Evolutionary conservation across 805 yeast genomes (phyloP).

Genomic region (Cyberlindnera lachancei): DNA sequence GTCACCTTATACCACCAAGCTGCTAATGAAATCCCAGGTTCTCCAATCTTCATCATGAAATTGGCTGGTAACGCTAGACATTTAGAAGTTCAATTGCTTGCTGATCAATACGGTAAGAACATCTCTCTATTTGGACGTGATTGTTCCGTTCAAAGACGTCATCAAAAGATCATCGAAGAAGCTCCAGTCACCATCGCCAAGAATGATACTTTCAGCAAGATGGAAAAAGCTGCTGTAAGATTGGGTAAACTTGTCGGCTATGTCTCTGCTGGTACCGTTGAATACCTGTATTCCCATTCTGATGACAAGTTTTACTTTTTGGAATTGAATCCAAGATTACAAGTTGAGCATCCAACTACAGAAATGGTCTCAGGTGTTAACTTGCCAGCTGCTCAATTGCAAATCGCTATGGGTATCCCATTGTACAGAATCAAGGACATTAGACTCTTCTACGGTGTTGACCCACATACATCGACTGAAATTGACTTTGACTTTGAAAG

Average conservation of each 20-base stretch:
- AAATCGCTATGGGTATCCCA: conserved; percentile 99
- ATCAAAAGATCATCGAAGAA: conserved; percentile 97
- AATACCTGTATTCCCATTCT: conserved; percentile 87
- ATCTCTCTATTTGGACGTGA: conserved; percentile 97
- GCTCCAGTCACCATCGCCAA: conserved; percentile 97
- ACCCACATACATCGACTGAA: conserved; percentile 84
- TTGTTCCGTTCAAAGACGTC: conserved; percentile 99
- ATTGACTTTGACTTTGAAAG: conserved; percentile 85
- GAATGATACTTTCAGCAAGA: conserved; percentile 72
- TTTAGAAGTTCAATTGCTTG: conserved; percentile 93
- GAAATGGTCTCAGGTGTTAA: conserved; percentile 99
- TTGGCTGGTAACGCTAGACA: conserved; percentile 97
- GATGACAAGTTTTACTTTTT: conserved; percentile 94
- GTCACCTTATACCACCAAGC: conserved; percentile 80
- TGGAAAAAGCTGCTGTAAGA: conserved; percentile 98
- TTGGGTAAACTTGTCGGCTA: conserved; percentile 95
- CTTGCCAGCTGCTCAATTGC: conserved; percentile 96
- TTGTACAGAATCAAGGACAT: conserved; percentile 92
- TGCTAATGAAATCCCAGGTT: conserved; percentile 95
- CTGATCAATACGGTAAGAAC: conserved; percentile 97
- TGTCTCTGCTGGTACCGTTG: conserved; percentile 99
- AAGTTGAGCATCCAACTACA: conserved; percentile 99
- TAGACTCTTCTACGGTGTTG: conserved; percentile 88
- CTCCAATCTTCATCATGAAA: conserved; percentile 97
- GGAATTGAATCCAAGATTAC: conserved; percentile 96